A percentile compares a stretch with the other conserved stretches of the same genome.
phyloP scores from a whole-genome alignment of 495 filamentous ascomycete genomes.

The Aspergillus indologenus region DNA sequence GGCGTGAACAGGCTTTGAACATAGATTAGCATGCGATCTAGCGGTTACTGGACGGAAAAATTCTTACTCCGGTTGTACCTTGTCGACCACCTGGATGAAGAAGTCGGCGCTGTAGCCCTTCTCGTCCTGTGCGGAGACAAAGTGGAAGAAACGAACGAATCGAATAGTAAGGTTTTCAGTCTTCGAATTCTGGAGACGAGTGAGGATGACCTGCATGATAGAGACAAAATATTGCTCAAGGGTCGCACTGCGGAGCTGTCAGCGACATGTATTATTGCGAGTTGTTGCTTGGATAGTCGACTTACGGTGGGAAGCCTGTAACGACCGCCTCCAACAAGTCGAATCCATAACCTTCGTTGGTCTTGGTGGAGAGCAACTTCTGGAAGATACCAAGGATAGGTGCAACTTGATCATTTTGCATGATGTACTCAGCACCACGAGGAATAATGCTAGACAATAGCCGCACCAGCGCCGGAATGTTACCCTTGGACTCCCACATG shows the following conservation, averaged over 20 bases:
- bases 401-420: conserved; percentile 72
- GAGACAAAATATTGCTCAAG: conserved; percentile 74
- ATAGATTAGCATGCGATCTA: conserved; percentile 21
- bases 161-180: conserved; percentile 78
- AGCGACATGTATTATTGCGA: conserved; percentile 10
- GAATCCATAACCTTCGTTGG: conserved; percentile 76
- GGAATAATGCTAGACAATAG: conserved; percentile 81
- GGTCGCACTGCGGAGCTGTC: conserved; percentile 42
- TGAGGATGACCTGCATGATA: conserved; percentile 79
- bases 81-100: conserved; percentile 75
- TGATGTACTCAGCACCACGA: conserved; percentile 66
- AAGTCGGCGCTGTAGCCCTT: conserved; percentile 86
- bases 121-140: conserved; percentile 71
- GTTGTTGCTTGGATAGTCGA: conserved; percentile 22
- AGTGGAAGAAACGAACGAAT: conserved; percentile 89
- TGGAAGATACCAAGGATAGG: conserved; percentile 90
- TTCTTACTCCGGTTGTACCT: conserved; percentile 67
- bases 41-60: neutral
- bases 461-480: conserved; percentile 84
- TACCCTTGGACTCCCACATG: conserved; percentile 87
- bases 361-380: conserved; percentile 69
- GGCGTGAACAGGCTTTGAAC: conserved; percentile 66
- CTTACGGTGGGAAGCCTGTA: conserved; percentile 65
- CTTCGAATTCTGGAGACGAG: conserved; percentile 69
- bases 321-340: conserved; percentile 83